Evolutionary conservation across 2,329 filamentous ascomycete genomes (phyloP).

Genomic region (Aspergillus felis): DNA sequence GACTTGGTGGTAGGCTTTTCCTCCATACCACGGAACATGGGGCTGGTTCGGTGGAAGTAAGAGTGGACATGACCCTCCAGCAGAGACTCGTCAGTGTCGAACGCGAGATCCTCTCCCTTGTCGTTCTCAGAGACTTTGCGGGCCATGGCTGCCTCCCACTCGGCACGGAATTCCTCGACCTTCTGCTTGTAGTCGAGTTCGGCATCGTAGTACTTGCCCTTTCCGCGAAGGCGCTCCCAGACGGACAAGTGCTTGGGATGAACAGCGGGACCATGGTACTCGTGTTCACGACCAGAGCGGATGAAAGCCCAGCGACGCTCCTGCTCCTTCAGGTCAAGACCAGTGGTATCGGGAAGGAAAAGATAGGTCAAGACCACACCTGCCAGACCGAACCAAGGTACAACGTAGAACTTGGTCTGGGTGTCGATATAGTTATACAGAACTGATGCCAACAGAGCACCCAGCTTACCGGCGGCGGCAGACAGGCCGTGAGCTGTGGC

Average conservation of each 20-base stretch:
- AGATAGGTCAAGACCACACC: conserved; percentile 78
- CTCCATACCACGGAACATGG: conserved; percentile 40
- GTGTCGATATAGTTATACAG: conserved; percentile 93
- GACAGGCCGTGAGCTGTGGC: conserved; percentile 92
- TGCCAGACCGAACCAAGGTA: conserved; percentile 90
- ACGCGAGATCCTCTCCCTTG: conserved; percentile 25
- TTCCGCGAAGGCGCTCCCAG: conserved; percentile 78
- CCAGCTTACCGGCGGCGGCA: conserved; percentile 84
- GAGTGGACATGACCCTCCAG: conserved; percentile 48
- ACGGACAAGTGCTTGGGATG: conserved; percentile 83
- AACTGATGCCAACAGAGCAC: conserved; percentile 80
- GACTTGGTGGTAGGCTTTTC: conserved; percentile 28
- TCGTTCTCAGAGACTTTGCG: conserved; percentile 50
- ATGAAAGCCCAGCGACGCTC: conserved; percentile 91
- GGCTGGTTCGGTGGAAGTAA: conserved; percentile 53
- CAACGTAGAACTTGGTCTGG: conserved; percentile 81
- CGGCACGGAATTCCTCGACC: conserved; percentile 73
- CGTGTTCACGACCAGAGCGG: conserved; percentile 67
- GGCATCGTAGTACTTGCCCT: conserved; percentile 78
- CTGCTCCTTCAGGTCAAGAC: conserved; percentile 94
- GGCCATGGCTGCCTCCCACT: conserved; percentile 50
- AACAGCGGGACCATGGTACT: conserved; percentile 92
- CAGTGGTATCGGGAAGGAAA: conserved; percentile 95
- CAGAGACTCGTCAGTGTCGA: conserved; percentile 44
- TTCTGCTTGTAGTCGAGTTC: conserved; percentile 78